Conservation (phyloP, 208 protist genomes). For the Trypanosoma avium region DNA sequence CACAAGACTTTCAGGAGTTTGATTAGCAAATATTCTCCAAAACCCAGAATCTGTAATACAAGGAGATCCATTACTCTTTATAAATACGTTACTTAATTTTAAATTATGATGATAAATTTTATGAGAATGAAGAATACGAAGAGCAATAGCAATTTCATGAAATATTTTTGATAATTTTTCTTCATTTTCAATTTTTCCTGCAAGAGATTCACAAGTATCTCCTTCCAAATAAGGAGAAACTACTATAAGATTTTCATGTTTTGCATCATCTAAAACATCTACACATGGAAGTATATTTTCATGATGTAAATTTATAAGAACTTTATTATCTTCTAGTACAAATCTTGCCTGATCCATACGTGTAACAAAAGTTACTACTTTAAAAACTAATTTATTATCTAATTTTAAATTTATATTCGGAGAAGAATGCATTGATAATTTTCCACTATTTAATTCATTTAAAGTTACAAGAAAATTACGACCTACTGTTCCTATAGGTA, state of each 20-base stretch:
- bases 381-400: slow-evolving; percentile 41
- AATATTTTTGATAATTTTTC: slow-evolving; percentile 57
- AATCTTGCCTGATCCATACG: slow-evolving; percentile 38
- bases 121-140: slow-evolving; percentile 73
- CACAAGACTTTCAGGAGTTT: slow-evolving; percentile 74
- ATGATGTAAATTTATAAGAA: slow-evolving; percentile 52
- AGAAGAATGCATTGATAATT: too few species aligned
- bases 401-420: too few species aligned
- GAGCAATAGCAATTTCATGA: slow-evolving; percentile 52
- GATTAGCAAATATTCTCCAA: slow-evolving; percentile 64
- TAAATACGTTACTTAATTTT: slow-evolving; percentile 79
- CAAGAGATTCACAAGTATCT: slow-evolving; percentile 36
- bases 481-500: slow-evolving; percentile 68
- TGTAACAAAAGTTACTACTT: slow-evolving; percentile 77
- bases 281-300: slow-evolving; percentile 52
- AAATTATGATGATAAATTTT: slow-evolving; percentile 83
- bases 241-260: slow-evolving; percentile 76
- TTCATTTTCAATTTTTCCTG: slow-evolving; percentile 49
- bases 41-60: slow-evolving; percentile 80
- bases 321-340: slow-evolving; percentile 60
- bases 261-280: slow-evolving; percentile 75
- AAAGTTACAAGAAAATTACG: slow-evolving; percentile 40
- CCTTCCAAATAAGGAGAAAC: slow-evolving; percentile 51
- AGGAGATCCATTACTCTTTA: slow-evolving; percentile 40
- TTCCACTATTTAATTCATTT: too few species aligned